Base-by-base conservation (phyloP, 1,284 basidiomycete species). In the Meira miltonrushii region DNA sequence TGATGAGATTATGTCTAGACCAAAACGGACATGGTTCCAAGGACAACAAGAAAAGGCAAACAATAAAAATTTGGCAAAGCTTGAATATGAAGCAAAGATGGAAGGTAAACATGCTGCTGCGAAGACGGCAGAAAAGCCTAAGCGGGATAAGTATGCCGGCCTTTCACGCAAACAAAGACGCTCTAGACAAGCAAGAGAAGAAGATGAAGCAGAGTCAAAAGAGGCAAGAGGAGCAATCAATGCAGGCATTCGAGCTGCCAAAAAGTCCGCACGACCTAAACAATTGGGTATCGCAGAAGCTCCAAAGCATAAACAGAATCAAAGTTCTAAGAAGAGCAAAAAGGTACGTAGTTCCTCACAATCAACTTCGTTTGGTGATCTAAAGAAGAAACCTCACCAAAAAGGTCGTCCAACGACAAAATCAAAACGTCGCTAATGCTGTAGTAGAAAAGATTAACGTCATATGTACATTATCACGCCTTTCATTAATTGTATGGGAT, bases 1-100 rank as follows among this genome's bases (percentile, higher is more conserved):
- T 78, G 85, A 85, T n/a, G 95, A 98, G 80, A 98, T 99, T 71
- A 90, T 87, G 78, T 87, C 89, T 38, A 84, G 94, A 53, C 95
- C 95, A 8, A 91, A 92, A 25, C 83, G 94, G 65, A 96, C 93
- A 12, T 99, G 95, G 95, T 99, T 99, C 85, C 94, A 97, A 80
- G 86, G 84, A 23, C 83, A 84, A 62, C 88, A 88, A 78, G 92
- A 96, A 68, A 97, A 90, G 61, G 57, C 64, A 80, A 81, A 83
- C 59, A 83, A 86, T 88, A 84, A 87, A 91, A 92, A 67, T 61
- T 82, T 72, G 17, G 58, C 25, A 28, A 59, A 41, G 21, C 13
- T n/a, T 43, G 60, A 64, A n/a, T 71, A 77, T 54, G 53, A 62
- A 23, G 65, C 67, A 19, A 65, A 66, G 23, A 66, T 75, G 56